These are phyloP conservation scores for Collybiopsis luxurians DNA, from an alignment of 768 basidiomycete species.

Conservation along the genomic window DNA sequence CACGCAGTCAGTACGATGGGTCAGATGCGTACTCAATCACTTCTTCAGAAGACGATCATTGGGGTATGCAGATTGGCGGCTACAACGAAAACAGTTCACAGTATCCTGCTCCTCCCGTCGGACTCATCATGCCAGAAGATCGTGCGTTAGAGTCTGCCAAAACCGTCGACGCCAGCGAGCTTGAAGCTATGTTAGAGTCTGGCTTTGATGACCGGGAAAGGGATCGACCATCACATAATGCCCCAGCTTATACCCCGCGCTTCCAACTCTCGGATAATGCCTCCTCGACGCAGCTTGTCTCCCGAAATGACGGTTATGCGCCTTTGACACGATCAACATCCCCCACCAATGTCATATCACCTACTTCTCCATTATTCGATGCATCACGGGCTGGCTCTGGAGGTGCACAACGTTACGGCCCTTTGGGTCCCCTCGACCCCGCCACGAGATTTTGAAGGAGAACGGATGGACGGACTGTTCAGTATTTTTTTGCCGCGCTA, in stretches of 20 bases:
- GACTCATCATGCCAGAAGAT: constrained; percentile 45
- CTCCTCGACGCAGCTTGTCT: constrained; percentile 40
- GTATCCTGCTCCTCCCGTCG: constrained; percentile 86
- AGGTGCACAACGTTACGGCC: constrained; percentile 36
- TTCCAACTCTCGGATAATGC: constrained; percentile 61
- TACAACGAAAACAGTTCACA: constrained; percentile 85
- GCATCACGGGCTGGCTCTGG: constrained; percentile 11
- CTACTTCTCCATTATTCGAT: constrained; percentile 36
- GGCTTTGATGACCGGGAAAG: constrained; percentile 85
- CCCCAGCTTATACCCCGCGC: constrained; percentile 44
- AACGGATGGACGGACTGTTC: constrained; percentile 6
- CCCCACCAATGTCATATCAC: constrained; percentile 30
- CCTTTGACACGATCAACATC: constrained; percentile 52
- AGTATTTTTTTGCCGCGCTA: constrained; percentile 20
- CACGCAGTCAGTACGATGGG: constrained; percentile 65
- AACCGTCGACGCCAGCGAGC: constrained; percentile 66
- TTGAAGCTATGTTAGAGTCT: constrained; percentile 89
- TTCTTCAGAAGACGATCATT: constrained; percentile 93
- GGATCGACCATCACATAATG: constrained; percentile 42
- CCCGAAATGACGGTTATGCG: constrained; percentile 51
- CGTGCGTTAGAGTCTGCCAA: constrained; percentile 35
- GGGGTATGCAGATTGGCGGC: constrained; percentile 92
- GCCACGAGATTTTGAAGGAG: constrained; percentile 46
- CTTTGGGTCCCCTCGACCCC: constrained; percentile 61
- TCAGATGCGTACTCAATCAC: constrained; percentile 80